phyloP scores from a whole-genome alignment of 2,329 filamentous ascomycete genomes.

The Stagonosporopsis tanaceti region DNA sequence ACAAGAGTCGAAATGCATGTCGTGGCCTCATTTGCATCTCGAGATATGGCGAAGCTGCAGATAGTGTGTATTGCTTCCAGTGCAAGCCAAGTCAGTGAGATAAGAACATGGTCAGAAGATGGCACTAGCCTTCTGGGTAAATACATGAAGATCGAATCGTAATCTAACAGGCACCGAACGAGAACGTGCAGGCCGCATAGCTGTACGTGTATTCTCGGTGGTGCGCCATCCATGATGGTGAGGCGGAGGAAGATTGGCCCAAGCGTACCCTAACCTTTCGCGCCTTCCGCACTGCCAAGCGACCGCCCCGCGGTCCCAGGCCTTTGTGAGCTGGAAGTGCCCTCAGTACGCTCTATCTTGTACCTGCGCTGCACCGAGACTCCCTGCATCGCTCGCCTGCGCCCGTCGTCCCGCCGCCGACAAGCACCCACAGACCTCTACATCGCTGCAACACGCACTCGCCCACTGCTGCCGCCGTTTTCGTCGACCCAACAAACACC shows the following conservation, averaged over 20 bases:
- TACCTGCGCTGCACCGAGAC: slow-evolving; percentile 35
- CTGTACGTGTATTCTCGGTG: not conserved
- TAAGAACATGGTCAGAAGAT: not conserved
- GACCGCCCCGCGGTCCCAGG: slow-evolving; percentile 4
- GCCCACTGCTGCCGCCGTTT: slow-evolving; percentile 27
- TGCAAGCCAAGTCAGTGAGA: not conserved
- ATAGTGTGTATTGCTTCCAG: not conserved
- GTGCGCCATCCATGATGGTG: not conserved
- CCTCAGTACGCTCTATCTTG: slow-evolving; percentile 30
- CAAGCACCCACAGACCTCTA: slow-evolving; percentile 21
- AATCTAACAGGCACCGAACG: not conserved
- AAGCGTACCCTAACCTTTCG: not conserved
- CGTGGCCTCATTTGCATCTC: no score
- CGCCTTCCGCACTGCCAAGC: slow-evolving; percentile 16
- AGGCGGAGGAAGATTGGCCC: not conserved
- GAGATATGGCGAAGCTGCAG: not conserved
- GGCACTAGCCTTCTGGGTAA: not conserved
- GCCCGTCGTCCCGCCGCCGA: slow-evolving; percentile 31
- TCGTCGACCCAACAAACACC: slow-evolving; percentile 33
- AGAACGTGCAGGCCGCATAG: not conserved
- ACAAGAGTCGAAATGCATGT: no score
- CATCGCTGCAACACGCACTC: slow-evolving; percentile 14
- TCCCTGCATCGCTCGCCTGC: slow-evolving; percentile 32
- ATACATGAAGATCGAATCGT: not conserved
- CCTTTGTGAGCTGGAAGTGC: slow-evolving; percentile 24